Conservation (phyloP, 1,284 basidiomycete species). For the Mycena citricolor region DNA sequence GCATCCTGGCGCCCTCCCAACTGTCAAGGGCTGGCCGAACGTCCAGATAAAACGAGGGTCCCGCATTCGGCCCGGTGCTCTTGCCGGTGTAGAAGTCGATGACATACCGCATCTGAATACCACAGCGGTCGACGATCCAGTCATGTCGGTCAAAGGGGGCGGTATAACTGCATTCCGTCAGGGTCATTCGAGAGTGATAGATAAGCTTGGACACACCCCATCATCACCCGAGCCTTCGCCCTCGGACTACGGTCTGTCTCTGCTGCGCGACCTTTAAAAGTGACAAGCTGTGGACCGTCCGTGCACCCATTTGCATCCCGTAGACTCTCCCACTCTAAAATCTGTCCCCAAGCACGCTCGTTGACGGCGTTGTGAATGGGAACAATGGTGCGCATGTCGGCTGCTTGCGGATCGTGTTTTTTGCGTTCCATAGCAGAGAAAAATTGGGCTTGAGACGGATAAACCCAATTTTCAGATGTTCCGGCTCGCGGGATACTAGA, state of each 20-base stretch:
- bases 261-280: constrained; percentile 79
- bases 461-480: constrained; percentile 88
- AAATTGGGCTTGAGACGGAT: constrained; percentile 98
- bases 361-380: constrained; percentile 99
- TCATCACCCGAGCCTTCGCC: constrained; percentile 82
- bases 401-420: constrained; percentile 77
- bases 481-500: constrained; percentile 85
- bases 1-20: constrained; percentile 87
- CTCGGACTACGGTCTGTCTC: constrained; percentile 82
- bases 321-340: constrained; percentile 87
- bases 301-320: constrained; percentile 77
- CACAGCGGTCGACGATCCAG: constrained; percentile 94
- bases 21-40: constrained; percentile 91
- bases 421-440: constrained; percentile 95
- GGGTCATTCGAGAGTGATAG: neutral
- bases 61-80: constrained; percentile 41
- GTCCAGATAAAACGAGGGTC: constrained; percentile 88
- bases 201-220: constrained; percentile 16
- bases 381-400: constrained; percentile 94
- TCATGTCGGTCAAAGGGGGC: constrained; percentile 97
- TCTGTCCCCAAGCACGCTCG: constrained; percentile 91
- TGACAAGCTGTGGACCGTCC: constrained; percentile 84
- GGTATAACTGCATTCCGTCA: constrained; percentile 63
- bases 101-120: constrained; percentile 86
- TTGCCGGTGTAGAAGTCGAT: constrained; percentile 99